Conservation (phyloP, 2,329 filamentous ascomycete species). For the Colletotrichum limetticola region DNA sequence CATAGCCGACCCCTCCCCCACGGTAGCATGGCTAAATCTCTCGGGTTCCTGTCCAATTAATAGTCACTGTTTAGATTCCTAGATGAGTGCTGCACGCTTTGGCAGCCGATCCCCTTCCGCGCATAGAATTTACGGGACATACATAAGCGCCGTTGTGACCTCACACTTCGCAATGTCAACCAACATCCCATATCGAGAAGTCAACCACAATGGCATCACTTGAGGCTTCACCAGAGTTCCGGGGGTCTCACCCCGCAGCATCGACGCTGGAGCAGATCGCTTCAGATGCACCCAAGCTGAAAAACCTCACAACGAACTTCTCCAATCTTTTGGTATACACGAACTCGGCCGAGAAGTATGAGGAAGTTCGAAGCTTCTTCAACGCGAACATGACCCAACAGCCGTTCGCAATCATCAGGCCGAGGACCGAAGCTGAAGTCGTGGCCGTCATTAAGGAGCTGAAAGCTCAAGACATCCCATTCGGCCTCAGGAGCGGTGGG, state of each 20-base stretch:
- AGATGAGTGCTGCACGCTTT: neutral
- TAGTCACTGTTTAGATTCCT: neutral
- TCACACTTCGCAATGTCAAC: neutral
- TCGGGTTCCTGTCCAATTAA: neutral
- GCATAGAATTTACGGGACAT: neutral
- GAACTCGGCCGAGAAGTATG: constrained; percentile 8
- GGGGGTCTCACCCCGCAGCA: constrained; percentile 1
- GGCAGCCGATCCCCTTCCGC: neutral
- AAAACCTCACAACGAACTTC: neutral
- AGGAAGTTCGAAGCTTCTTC: constrained; percentile 7
- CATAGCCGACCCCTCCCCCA: neutral
- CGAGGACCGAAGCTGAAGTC: constrained; percentile 21
- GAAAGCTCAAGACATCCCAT: constrained; percentile 16
- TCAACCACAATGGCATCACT: neutral
- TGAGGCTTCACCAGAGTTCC: constrained; percentile 23
- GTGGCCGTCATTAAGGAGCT: neutral
- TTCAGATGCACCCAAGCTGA: constrained; percentile 10
- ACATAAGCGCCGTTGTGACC: neutral
- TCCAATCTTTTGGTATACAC: constrained; percentile 19
- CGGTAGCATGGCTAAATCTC: neutral
- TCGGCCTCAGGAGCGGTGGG: constrained; percentile 33
- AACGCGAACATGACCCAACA: constrained; percentile 2
- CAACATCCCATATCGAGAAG: neutral
- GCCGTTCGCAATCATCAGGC: constrained; percentile 24
- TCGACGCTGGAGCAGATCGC: constrained; percentile 16